These are phyloP conservation scores for Iodosphaeria phyllophila DNA, from an alignment of 2,329 filamentous ascomycete species.

Conservation along the genomic window DNA sequence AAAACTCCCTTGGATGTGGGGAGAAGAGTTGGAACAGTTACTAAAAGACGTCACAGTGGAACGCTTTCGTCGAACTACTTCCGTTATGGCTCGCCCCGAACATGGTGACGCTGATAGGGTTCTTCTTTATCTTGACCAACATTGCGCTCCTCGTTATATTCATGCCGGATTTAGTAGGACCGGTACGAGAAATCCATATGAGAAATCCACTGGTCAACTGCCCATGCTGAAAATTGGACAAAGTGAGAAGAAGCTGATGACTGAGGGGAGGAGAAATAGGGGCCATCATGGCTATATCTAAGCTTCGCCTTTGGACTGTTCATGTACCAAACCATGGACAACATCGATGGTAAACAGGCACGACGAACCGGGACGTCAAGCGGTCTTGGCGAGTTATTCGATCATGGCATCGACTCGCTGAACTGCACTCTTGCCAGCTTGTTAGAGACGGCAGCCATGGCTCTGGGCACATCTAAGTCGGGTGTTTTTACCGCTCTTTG, in stretches of 20 bases:
- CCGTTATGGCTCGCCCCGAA: constrained; percentile 96
- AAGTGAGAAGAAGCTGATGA: no score
- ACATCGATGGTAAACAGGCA: constrained; percentile 95
- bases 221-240: no score
- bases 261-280: constrained; percentile 24
- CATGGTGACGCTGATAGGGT: constrained; percentile 89
- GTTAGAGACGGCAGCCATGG: constrained; percentile 85
- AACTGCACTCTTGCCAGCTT: constrained; percentile 92
- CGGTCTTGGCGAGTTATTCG: constrained; percentile 87
- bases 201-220: no score
- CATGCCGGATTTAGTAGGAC: constrained; percentile 80
- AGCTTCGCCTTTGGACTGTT: constrained; percentile 91
- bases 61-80: constrained; percentile 78
- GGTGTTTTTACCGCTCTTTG: constrained; percentile 84
- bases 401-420: constrained; percentile 94
- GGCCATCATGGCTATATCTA: constrained; percentile 82
- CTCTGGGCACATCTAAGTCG: constrained; percentile 62
- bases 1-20: constrained; percentile 1
- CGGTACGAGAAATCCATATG: constrained; percentile 47
- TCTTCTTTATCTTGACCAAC: constrained; percentile 83
- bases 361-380: constrained; percentile 87
- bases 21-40: constrained; percentile 5
- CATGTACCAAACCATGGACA: constrained; percentile 99
- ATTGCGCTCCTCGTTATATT: constrained; percentile 54
- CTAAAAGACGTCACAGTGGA: constrained; percentile 51